phyloP scores from a whole-genome alignment of 2,329 filamentous ascomycete species.

The Phialophora macrospora region DNA sequence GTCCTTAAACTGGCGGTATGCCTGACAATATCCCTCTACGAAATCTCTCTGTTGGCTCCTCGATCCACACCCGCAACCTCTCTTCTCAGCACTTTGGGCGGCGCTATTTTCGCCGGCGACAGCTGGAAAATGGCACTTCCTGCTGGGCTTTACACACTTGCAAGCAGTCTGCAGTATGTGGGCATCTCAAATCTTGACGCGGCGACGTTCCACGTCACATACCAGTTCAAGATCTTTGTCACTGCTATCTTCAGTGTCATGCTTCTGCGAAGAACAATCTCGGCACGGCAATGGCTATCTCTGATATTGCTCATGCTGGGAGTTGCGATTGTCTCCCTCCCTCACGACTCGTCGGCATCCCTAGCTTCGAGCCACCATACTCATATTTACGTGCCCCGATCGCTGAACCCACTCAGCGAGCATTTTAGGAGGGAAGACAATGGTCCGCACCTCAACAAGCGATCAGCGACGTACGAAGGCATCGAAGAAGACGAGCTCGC shows the following conservation, averaged over 20 bases:
- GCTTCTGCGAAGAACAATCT: conserved; percentile 73
- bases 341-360: conserved; percentile 62
- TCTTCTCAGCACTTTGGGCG: conserved; percentile 78
- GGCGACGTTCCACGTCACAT: conserved; percentile 90
- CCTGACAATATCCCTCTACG: conserved; percentile 83
- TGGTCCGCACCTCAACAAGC: conserved; percentile 61
- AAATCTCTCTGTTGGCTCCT: conserved; percentile 76
- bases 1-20: conserved; percentile 87
- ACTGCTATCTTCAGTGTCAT: conserved; percentile 85
- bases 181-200: conserved; percentile 89
- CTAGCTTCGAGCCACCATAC: conserved; percentile 63
- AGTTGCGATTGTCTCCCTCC: conserved; percentile 83
- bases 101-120: conserved; percentile 82
- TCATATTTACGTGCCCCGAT: conserved; percentile 72
- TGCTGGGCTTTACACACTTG: conserved; percentile 83
- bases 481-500: conserved; percentile 68
- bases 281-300: conserved; percentile 76
- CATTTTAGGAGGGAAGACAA: conserved; percentile 55
- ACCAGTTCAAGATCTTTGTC: conserved; percentile 91
- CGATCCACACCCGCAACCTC: conserved; percentile 79
- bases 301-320: conserved; percentile 79
- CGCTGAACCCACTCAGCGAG: conserved; percentile 75
- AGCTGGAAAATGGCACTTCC: conserved; percentile 95
- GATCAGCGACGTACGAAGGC: conserved; percentile 88
- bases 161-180: conserved; percentile 92